Conservation (phyloP, 805 yeast species). For the Yarrowia sp. region DNA sequence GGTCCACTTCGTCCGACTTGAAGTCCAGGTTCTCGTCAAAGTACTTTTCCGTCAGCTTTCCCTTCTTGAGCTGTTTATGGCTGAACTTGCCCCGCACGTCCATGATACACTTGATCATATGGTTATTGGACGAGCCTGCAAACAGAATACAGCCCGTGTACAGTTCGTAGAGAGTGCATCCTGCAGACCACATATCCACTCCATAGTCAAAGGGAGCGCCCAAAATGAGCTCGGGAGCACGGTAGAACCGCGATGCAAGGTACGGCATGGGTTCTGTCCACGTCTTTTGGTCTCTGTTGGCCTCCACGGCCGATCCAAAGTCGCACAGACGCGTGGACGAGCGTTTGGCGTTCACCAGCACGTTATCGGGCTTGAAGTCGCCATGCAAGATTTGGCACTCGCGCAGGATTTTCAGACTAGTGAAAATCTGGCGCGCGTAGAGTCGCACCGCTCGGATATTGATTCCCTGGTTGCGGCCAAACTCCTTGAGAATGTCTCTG, state of each 20-base stretch:
- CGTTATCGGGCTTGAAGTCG: slow-evolving; percentile 91
- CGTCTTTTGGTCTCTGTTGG: slow-evolving; percentile 39
- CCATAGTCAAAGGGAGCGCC: slow-evolving; percentile 67
- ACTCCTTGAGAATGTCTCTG: slow-evolving; percentile 75
- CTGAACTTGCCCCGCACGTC: slow-evolving; percentile 47
- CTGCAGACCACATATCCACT: slow-evolving; percentile 95
- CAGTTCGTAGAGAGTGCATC: slow-evolving; percentile 92
- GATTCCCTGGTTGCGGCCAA: slow-evolving; percentile 84
- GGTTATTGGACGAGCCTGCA: slow-evolving; percentile 90
- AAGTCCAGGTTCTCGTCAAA: slow-evolving; percentile 47
- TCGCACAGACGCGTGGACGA: slow-evolving; percentile 85
- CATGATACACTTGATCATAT: slow-evolving; percentile 53
- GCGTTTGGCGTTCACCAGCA: slow-evolving; percentile 65
- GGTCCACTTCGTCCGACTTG: slow-evolving; percentile 42
- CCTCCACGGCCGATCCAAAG: slow-evolving; percentile 77
- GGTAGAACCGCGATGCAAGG: slow-evolving; percentile 66
- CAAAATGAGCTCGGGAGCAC: slow-evolving; percentile 79
- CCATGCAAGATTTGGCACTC: slow-evolving; percentile 81
- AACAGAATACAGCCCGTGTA: slow-evolving; percentile 89
- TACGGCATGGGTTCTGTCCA: slow-evolving; percentile 47
- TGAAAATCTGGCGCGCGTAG: slow-evolving; percentile 74
- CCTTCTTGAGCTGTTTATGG: slow-evolving; percentile 47
- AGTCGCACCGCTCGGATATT: slow-evolving; percentile 70
- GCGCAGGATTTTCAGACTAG: slow-evolving; percentile 71
- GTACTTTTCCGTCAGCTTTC: slow-evolving; percentile 45